Evolutionary conservation across 306 rosid genomes (phyloP), one percentile per base, ranked within the genome.

Genomic region (Dalbergia oliveri): DNA sequence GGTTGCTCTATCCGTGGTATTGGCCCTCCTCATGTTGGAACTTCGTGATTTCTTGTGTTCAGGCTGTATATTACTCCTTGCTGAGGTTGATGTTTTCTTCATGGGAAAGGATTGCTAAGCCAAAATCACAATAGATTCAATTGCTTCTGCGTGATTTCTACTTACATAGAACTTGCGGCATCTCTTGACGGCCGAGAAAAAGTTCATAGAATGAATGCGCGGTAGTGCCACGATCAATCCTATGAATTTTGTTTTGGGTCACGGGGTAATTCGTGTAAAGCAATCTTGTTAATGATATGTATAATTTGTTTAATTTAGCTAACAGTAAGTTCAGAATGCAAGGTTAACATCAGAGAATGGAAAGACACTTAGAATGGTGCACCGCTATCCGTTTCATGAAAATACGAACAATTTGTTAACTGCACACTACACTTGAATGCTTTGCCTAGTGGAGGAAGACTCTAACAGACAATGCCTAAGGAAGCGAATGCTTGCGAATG

Each of bases 11-110:
- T 79, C 99, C 99, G 5, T 91, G 98, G 98, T 96, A 93, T 78
- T 96, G 98, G 98, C 99, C 99, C 14, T 88, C 97, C 43, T 95
- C 99, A 15, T 93, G 99, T 89, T 93, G 98, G 97, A 93, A 91
- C 84, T 69, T 96, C 53, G 54, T 85, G 19, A 60, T 81, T 66
- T 79, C 90, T 9, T 93, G 97, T 78, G 45, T 93, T 53, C 82
- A 79, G 81, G 84, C 94, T 0, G 66, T 96, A 16, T 81, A 89
- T 66, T 81, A 69, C 68, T 91, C 97, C 54, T 47, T 93, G 78
- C 50, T 90, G 50, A 62, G 91, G 69, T 19, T 93, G 61, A 66
- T 96, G 62, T 85, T 86, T 84, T 89, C 98, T 47, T 51, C 82
- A 35, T 89, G 89, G 89, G 91, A 80, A 58, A 90, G 82, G 88